Base-by-base conservation (phyloP, 2,329 filamentous ascomycete species). In the Talaromyces marneffei region DNA sequence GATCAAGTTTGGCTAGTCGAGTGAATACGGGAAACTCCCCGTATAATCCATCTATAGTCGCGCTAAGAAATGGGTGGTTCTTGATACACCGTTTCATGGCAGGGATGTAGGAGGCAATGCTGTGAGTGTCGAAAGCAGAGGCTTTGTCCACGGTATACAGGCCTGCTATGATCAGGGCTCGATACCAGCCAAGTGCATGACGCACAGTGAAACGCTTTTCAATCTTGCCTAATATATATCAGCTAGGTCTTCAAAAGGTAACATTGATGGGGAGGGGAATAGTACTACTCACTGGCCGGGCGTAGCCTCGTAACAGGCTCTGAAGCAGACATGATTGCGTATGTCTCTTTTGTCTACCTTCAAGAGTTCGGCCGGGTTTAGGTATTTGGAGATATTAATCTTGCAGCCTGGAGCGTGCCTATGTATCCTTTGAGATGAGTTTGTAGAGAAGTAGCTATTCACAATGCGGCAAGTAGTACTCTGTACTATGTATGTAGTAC, bases 31-130 rank as follows among this genome's bases (percentile, higher is more conserved):
- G 69, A 40, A 71, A 72, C 53, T 79, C 74, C 3, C 72, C 77
- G 20, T 75, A 65, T 10, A 66, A 68, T 58, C 74, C 70, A 4
- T 69, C 65, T 10, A 80, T 67, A 4, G 73, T 65, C 23, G 75
- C 72, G 37, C 68, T 68, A 4, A 81, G 68, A 25, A 73, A 73
- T 3, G 78, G 71, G 60, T 79, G 74, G 14, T 70, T 55, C 12
- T 68, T 57, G 18, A 81, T 66, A 63, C 79, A 81, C 12, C 66
- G 62, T 57, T 69, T 71, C 55, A 81, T 53, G 6, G 74, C 67
- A 1, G 59, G 55, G 10, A 75, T 67, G 57, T 73, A 73, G 14
- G 70, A 65, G 18, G 18, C 2, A 27, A 57, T 35, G 27, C 29
- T 57, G 39, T 8, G n/a, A 46, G 55, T 42, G n/a, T 57, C 39